These are phyloP conservation scores for Nepenthes alata DNA, from an alignment of 179 eudicot species.

Conservation along the genomic window DNA sequence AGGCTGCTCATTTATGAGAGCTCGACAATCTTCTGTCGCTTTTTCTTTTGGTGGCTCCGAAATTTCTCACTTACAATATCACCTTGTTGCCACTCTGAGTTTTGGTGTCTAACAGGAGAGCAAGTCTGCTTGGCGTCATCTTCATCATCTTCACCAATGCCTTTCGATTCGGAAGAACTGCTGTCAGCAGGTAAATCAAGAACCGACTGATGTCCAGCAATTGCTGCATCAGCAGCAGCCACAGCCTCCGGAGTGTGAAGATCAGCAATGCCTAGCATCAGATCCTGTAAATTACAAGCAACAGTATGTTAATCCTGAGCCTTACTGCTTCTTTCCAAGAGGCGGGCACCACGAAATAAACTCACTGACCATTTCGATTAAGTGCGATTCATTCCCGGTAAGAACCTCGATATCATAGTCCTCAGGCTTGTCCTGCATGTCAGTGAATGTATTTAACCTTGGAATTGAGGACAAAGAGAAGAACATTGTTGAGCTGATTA, in stretches of 20 bases:
- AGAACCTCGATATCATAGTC: conserved; percentile 58
- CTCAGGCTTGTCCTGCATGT: conserved; percentile 42
- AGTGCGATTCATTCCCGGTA: conserved; percentile 52
- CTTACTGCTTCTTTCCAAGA: neutral
- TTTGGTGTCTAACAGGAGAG: conserved; percentile 9
- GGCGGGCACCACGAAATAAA: neutral
- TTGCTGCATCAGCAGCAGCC: conserved; percentile 70
- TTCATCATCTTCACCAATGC: conserved; percentile 32
- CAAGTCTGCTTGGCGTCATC: conserved; percentile 17
- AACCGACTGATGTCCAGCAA: conserved; percentile 43
- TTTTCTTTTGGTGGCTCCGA: conserved; percentile 21
- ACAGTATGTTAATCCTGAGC: neutral
- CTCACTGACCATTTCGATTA: conserved; percentile 59
- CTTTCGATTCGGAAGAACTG: conserved; percentile 40
- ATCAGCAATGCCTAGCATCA: conserved; percentile 86
- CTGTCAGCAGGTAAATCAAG: conserved; percentile 21
- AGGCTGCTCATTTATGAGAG: conserved; percentile 22
- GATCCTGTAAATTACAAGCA: conserved; percentile 32
- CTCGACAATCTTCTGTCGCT: conserved; percentile 56
- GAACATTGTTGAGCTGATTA: too few species aligned
- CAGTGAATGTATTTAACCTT: neutral
- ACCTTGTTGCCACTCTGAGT: conserved; percentile 7
- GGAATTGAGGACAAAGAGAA: too few species aligned
- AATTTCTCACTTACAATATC: conserved; percentile 1
- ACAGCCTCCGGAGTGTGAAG: conserved; percentile 75